Base-by-base conservation (phyloP, 1,284 basidiomycete species). In the Wolfiporia cocos region DNA sequence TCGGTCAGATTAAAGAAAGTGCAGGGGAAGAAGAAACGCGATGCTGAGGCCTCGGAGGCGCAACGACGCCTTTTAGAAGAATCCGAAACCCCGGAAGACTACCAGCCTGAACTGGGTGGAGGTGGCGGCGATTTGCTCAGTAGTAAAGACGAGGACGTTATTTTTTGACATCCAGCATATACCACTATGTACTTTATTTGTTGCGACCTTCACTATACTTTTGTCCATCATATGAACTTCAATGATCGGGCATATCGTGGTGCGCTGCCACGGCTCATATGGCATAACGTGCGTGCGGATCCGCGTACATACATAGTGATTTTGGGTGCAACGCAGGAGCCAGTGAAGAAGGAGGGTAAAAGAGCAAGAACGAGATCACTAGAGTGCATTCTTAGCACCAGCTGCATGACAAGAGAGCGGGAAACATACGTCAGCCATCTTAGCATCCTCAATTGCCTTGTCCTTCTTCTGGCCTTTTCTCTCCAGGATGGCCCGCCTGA, bases 11-110 rank as follows among this genome's bases (percentile, higher is more conserved):
- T 95, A 53, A 95, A 96, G 69, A 97, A 97, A 64, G 92, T 97
- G 6, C 93, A 97, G 64, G 90, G 89, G 29, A 97, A 96, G 78
- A 96, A 96, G 79, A 96, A 96, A 69, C 74, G 88, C 43, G 88
- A 90, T 43, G 74, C 73, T 5, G 77, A 81, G 20, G 69, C 67
- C 3, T 62, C 67, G 49, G 77, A 67, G 55, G 75, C 43, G 38
- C 56, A 43, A 56, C 57, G 46, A 49, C 60, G 53, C 42, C 57
- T 57, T 32, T 54, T 57, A 7, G 61, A 59, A 17, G 56, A 58
- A 23, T 50, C 49, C 18, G 51, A 55, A 20, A 38, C 51, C 43
- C 26, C 47, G 31, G 54, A 63, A 33, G 59, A 51, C 28, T 21
- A 30, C 17, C 21, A 37, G 2, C 50, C 51, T 1, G 52, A 58